Base-by-base conservation (phyloP, 2,329 filamentous ascomycete species). In the Didymella glomerata region DNA sequence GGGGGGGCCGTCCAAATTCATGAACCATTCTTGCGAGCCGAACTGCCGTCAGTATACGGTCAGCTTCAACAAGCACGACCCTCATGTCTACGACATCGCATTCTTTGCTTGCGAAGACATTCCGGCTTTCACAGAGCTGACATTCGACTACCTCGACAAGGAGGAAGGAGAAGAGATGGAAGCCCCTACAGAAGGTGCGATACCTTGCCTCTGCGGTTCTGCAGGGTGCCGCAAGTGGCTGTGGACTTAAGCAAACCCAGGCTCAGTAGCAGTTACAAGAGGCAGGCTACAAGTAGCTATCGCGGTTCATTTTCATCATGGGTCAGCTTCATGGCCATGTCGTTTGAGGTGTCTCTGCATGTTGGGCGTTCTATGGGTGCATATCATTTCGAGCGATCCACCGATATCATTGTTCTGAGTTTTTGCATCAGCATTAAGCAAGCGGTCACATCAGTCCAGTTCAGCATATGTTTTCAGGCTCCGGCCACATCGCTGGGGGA, bases 1-100 rank as follows among this genome's bases (percentile, higher is more conserved):
- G 81, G 90, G 91, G 0, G 90, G 90, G 0, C 90, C 90, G 0
- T 91, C 90, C 0, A 85, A 91, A 2, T 95, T 94, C 76, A 90
- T 94, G 74, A 95, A 95, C 68, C 91, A 95, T 74, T 90, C 86
- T 2, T 94, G 91, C 73, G 85, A 91, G 4, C 91, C 91, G 0
- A 94, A 93, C 69, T 84, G 92, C 70, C 83, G 89, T 14, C 91
- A 93, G 60, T 94, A 93, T 76, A 90, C 90, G 0, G 86, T 92
- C 1, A 89, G 91, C 1, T 90, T 90, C 49, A 91, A 93, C 69
- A 88, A 91, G 61, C 86, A 89, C 0, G 90, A 93, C 68, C 87
- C 87, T 58, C 84, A 87, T 46, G 82, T 93, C 7, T 92, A 94
- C 72, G 90, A 93, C 60, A 79, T 94, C 47, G 91, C 90, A 0